Base-by-base conservation (phyloP, 768 basidiomycete species). In the Pilatotrama ljubarskyi region DNA sequence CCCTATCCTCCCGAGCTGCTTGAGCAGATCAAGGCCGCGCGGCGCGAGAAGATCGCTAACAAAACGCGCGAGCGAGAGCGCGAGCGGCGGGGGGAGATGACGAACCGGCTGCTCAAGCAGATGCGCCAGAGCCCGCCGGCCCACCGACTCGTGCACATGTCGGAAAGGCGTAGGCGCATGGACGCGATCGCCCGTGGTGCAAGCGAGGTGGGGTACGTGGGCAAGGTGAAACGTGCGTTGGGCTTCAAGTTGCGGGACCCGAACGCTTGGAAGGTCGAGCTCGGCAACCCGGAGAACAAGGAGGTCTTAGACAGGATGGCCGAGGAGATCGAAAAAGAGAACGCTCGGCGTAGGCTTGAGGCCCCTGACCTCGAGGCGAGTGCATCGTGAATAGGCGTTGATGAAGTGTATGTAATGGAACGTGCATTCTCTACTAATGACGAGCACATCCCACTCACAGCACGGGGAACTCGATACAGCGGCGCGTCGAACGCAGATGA, bases 181-280 rank as follows among this genome's bases (percentile, higher is more conserved):
- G 88, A 91, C 62, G 74, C 72, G 61, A 72, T 87, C 5, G 76
- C 78, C 51, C 69, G 77, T 35, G 78, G 77, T 38, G 76, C 82
- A 2, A 80, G 86, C 54, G 84, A 87, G 70, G 88, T 82, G 0
- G 91, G 91, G 14, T 92, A 90, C 70, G 80, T 85, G 2, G 90
- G 82, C n/a, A 66, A 72, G 67, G 76, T 86, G 50, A 93, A 92
- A 75, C 74, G 74, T 58, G 72, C 67, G 58, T 69, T 82, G 59
- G 85, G 88, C 2, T 79, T 77, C 53, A 83, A 77, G 69, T 62
- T 87, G 63, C 69, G 67, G 38, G 67, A 75, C 41, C 63, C 67
- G 1, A 68, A 74, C 17, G 59, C 62, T 40, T 77, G 75, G 76
- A 72, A 60, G 64, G 67, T 60, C 11, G 79, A 78, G 46, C 58